phyloP scores from a whole-genome alignment of 108 stramenopile species.

The Nannochloropsis granulata region DNA sequence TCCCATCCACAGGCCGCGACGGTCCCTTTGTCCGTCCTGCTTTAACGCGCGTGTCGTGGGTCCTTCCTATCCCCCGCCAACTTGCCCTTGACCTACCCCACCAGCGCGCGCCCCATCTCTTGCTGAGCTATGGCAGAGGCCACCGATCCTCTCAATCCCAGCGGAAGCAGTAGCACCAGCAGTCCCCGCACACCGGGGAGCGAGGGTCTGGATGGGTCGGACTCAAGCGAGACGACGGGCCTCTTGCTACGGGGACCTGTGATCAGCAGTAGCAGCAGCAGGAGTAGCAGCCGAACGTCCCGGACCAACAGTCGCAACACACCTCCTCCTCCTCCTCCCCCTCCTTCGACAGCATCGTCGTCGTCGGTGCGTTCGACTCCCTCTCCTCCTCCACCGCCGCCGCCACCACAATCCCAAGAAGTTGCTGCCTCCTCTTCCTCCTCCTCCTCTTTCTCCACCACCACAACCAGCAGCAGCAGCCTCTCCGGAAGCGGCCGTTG shows the following conservation, averaged over 20 bases:
- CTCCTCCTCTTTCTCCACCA: no score
- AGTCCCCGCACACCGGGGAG: neutral
- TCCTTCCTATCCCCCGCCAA: no score
- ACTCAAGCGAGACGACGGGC: neutral
- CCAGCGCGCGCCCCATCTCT: no score
- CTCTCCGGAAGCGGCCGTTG: no score
- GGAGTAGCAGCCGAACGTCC: neutral
- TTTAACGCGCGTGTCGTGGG: no score
- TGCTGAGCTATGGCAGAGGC: neutral
- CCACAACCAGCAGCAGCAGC: no score
- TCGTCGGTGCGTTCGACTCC: no score
- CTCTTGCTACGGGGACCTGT: neutral
- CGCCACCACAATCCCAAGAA: no score
- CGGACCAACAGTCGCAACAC: neutral
- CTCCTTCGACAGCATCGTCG: neutral
- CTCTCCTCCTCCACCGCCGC: neutral
- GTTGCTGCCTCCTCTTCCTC: no score
- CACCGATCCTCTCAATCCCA: neutral
- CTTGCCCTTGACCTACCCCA: no score
- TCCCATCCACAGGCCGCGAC: no score
- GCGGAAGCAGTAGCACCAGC: neutral
- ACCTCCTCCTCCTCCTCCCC: neutral
- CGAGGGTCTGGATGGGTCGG: neutral
- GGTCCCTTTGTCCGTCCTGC: no score
- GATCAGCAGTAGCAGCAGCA: neutral